Evolutionary conservation across 1,284 basidiomycete genomes (phyloP).

Genomic region (Tylopilus orsonianus): DNA sequence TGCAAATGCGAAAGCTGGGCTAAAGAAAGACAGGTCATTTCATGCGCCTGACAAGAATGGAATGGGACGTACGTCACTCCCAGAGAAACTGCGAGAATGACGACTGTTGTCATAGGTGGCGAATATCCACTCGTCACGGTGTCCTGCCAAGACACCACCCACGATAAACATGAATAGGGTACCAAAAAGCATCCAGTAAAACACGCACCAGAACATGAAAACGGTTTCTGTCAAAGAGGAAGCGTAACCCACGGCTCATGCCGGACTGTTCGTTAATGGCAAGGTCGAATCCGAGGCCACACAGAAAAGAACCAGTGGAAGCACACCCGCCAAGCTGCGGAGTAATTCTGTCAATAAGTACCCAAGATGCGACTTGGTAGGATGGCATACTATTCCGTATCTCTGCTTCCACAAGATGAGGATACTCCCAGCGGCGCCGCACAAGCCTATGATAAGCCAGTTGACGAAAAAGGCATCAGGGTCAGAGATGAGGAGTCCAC

Average conservation of each 20-base stretch:
- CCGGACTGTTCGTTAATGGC: conserved; percentile 56
- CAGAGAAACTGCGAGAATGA: conserved; percentile 48
- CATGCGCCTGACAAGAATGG: not conserved
- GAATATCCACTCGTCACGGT: conserved; percentile 45
- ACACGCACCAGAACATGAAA: conserved; percentile 53
- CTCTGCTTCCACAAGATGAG: conserved; percentile 46
- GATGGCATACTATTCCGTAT: conserved; percentile 50
- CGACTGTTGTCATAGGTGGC: conserved; percentile 44
- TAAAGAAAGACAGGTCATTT: conserved; percentile 5
- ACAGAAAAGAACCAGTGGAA: conserved; percentile 59
- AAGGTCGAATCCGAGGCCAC: conserved; percentile 55
- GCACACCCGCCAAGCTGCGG: conserved; percentile 49
- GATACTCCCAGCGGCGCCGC: conserved; percentile 42
- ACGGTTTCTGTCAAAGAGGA: conserved; percentile 60
- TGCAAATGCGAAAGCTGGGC: conserved; percentile 32
- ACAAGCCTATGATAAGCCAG: conserved; percentile 50
- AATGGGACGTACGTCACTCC: conserved; percentile 38
- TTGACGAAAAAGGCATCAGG: conserved; percentile 42
- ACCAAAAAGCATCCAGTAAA: not conserved
- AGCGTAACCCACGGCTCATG: conserved; percentile 61
- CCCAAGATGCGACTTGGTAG: not conserved
- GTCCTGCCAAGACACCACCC: conserved; percentile 36
- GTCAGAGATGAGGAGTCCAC: conserved; percentile 46
- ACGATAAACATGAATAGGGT: not conserved
- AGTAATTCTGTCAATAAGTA: conserved; percentile 7